These are phyloP conservation scores for Pluteus cervinus DNA, from an alignment of 768 basidiomycete species.

Conservation along the genomic window DNA sequence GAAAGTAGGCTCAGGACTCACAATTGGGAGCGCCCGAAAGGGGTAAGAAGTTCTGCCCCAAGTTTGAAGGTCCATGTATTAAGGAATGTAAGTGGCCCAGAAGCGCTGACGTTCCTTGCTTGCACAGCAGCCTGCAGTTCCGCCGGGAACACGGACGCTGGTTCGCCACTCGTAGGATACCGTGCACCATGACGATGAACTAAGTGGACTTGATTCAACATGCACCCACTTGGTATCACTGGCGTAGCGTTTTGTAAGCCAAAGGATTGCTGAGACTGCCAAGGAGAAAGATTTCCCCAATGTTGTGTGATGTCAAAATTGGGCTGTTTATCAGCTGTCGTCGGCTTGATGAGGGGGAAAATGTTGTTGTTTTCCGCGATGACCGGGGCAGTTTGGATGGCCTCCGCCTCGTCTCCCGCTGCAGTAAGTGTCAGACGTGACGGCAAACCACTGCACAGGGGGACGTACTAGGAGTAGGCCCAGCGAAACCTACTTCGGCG, in stretches of 20 bases:
- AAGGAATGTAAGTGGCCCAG: slow-evolving; percentile 66
- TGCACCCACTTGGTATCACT: slow-evolving; percentile 63
- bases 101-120: slow-evolving; percentile 57
- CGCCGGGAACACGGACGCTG: slow-evolving; percentile 57
- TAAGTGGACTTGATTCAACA: slow-evolving; percentile 68
- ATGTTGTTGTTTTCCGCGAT: slow-evolving; percentile 27
- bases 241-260: slow-evolving; percentile 70
- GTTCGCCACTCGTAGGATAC: slow-evolving; percentile 59
- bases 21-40: slow-evolving; percentile 83
- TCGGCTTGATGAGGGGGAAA: slow-evolving; percentile 37
- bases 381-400: slow-evolving; percentile 36
- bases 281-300: slow-evolving; percentile 85
- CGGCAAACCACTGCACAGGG: too few relatives aligned
- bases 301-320: slow-evolving; percentile 64
- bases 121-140: slow-evolving; percentile 48
- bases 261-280: slow-evolving; percentile 68
- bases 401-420: slow-evolving; percentile 39
- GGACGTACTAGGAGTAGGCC: slow-evolving; percentile 40
- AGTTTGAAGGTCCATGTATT: slow-evolving; percentile 89
- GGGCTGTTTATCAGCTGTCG: too few relatives aligned
- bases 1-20: slow-evolving; percentile 41
- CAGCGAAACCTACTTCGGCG: slow-evolving; percentile 37
- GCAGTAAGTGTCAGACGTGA: too few relatives aligned
- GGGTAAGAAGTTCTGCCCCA: slow-evolving; percentile 90
- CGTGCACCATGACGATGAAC: slow-evolving; percentile 80